Base-by-base conservation (phyloP, 305 asterid genomes). In the Fraxinus ornus region DNA sequence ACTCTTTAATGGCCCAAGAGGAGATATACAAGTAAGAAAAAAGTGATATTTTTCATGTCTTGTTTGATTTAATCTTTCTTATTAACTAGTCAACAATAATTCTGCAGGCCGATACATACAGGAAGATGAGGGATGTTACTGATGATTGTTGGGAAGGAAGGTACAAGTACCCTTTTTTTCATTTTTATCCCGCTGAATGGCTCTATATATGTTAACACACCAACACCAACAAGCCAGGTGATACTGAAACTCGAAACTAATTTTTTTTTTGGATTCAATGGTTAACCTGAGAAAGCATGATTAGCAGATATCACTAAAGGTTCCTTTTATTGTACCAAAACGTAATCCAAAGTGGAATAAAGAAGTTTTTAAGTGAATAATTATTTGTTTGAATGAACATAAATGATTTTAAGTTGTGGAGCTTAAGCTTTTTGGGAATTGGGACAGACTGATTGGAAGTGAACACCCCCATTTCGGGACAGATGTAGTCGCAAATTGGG, bases 141-240 rank as follows among this genome's bases (percentile, higher is more conserved):
- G 93, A 86, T 71, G 98, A 96, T 66, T 91, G 89, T 89, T 96
- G 98, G 99, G 97, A 96, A 85, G 98, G 97, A 91, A 94, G 99
- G 98, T 94, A 91, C 21, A 78, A n/a, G 55, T 82, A 21, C 44
- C 32, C 21, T 26, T 70, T 28, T 39, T 80, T 83, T 7, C 36
- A 17, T 49, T 13, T 80, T 47, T 77, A 13, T 55, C 79, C 62
- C 57, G 41, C n/a, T 78, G 6, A 47, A 35, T 44, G 52, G 13
- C 28, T 19, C 77, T 57, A 83, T 76, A 74, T 26, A 74, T 2
- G 10, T 22, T 26, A 7, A 33, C 19, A 60, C 30, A 5, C 21
- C 13, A 47, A 55, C 24, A 4, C 60, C 74, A 66, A 44, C 9
- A 49, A 57, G 75, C 26, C 80, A 70, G 19, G 37, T 26, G 75